Evolutionary conservation across 2,329 filamentous ascomycete species (phyloP), one percentile per base, ranked within the genome.

Genomic region (Colletotrichum simmondsii): DNA sequence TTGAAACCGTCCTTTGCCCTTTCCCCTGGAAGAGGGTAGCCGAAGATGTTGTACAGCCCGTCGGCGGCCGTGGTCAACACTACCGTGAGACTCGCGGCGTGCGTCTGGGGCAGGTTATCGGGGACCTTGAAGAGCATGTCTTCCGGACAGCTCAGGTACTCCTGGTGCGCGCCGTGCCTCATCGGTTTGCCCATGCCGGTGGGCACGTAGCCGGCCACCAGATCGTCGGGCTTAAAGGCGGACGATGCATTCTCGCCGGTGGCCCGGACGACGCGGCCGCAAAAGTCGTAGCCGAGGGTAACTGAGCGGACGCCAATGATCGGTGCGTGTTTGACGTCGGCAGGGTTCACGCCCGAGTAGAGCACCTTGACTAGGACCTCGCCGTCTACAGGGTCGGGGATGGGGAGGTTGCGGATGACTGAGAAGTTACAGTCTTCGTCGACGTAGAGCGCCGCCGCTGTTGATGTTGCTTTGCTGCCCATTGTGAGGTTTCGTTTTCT

Each of bases 41-140:
- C 74, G 7, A 78, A 71, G 26, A 75, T 60, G 46, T 77, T 76
- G 65, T 75, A 75, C 4, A 78, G 60, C 5, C 65, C 76, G 35
- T 78, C 76, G 1, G 77, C 74, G 5, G 77, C 77, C 0, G 76
- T 78, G 10, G 67, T 42, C 6, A 72, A 42, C 5, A 74, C 65
- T 10, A 64, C 57, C 0, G 76, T 46, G 11, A 78, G 49, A 8
- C 71, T 30, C 8, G 75, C 77, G 2, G 77, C 77, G 24, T 71
- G 60, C 53, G 63, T 42, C 2, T 24, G 49, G 1, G 65, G 70
- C 2, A 78, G 42, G 57, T 68, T 69, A 0, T 12, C 56, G 4
- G 75, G 74, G 16, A 73, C 71, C 28, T 28, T 32, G 60, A 49
- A 71, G 14, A 59, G 22, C 7, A 67, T 16, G 11, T 53, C 26